A percentile compares a stretch with the other conserved stretches of the same genome.
Evolutionary conservation across 108 stramenopile species (phyloP).

Genomic region (Pseudonitzschia multiseries): DNA sequence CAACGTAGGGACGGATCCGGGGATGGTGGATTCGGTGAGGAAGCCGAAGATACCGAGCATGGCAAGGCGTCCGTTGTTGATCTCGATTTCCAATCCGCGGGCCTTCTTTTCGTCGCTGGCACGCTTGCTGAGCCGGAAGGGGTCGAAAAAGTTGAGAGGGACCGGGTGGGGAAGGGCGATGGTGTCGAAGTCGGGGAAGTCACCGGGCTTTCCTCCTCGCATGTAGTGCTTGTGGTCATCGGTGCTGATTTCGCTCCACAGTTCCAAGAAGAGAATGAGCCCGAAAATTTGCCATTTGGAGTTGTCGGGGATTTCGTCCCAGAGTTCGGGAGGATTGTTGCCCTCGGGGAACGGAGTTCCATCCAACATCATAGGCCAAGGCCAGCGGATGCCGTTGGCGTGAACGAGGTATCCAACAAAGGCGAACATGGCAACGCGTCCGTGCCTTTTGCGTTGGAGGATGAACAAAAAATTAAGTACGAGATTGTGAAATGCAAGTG

Average conservation of each 20-base stretch:
- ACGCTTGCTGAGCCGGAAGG: constrained; percentile 53
- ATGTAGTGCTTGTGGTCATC: constrained; percentile 67
- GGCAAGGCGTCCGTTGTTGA: constrained; percentile 84
- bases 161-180: constrained; percentile 57
- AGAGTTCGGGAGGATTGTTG: constrained; percentile 59
- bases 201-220: constrained; percentile 74
- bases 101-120: constrained; percentile 62
- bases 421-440: constrained; percentile 70
- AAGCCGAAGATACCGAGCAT: constrained; percentile 81
- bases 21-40: constrained; percentile 66
- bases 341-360: constrained; percentile 63
- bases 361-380: constrained; percentile 61
- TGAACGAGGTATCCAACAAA: constrained; percentile 71
- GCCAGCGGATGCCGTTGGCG: constrained; percentile 56
- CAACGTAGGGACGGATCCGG: constrained; percentile 73
- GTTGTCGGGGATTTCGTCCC: constrained; percentile 70
- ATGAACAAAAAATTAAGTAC: neutral
- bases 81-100: constrained; percentile 58
- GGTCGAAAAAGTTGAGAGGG: constrained; percentile 76
- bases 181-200: constrained; percentile 66
- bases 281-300: constrained; percentile 86
- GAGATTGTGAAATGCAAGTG: neutral
- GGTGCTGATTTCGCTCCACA: constrained; percentile 45
- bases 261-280: constrained; percentile 79
- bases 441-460: constrained; percentile 40